Percentiles rank a stretch among this genome's conserved stretches.
Evolutionary conservation across 345 rosid species (phyloP).

Genomic region (Syzygium grande): DNA sequence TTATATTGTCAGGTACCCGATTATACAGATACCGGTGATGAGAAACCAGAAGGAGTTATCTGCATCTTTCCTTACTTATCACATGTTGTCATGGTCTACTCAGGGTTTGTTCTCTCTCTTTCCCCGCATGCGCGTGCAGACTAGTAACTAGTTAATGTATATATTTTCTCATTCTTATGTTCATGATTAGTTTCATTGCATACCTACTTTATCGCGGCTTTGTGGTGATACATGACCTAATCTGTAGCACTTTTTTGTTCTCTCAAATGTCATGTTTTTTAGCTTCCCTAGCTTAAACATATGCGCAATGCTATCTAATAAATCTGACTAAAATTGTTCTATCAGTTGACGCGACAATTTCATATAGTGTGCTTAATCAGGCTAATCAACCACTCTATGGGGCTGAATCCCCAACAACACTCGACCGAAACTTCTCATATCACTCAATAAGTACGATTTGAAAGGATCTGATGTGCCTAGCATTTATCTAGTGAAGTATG

Average conservation of each 20-base stretch:
- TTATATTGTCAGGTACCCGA: neutral
- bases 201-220: neutral
- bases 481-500: neutral
- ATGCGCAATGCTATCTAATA: neutral
- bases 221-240: neutral
- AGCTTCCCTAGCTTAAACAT: neutral
- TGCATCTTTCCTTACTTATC: neutral
- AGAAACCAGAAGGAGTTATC: neutral
- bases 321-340: accelerated
- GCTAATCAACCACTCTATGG: neutral
- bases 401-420: neutral
- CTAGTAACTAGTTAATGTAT: too few relatives aligned
- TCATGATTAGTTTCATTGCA: neutral
- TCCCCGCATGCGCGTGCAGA: neutral
- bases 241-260: neutral
- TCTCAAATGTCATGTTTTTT: neutral
- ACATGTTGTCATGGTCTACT: neutral
- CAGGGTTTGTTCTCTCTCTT: neutral
- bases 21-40: neutral
- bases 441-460: neutral
- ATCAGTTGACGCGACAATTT: accelerated
- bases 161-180: neutral
- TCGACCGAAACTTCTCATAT: neutral
- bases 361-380: accelerated
- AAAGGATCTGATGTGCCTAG: neutral